These are phyloP conservation scores for Kluyveromyces aestuarii DNA, from an alignment of 805 yeast species.

Conservation along the genomic window DNA sequence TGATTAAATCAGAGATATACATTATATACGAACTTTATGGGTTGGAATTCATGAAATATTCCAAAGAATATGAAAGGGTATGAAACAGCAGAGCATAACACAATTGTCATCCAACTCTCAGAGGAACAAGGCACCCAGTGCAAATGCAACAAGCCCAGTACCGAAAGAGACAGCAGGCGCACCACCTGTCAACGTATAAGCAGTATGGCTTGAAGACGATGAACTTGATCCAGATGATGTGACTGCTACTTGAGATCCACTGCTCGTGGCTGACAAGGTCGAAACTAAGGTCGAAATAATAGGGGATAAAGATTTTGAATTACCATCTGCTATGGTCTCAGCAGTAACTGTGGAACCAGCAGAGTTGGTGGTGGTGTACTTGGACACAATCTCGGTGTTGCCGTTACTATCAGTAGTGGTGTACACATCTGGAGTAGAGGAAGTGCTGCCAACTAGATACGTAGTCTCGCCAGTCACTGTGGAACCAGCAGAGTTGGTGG, in stretches of 20 bases:
- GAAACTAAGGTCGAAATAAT: background rate
- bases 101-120: background rate
- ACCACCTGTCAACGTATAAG: background rate
- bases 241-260: background rate
- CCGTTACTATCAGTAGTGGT: background rate
- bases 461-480: background rate
- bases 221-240: background rate
- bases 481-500: background rate
- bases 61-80: background rate
- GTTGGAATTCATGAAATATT: background rate
- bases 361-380: background rate
- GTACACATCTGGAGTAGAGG: background rate
- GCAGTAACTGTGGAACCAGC: background rate
- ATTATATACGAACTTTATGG: background rate
- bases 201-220: background rate
- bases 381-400: constrained; percentile 1
- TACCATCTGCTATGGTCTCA: background rate
- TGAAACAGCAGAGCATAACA: background rate
- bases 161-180: background rate
- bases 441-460: background rate
- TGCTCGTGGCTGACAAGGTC: background rate
- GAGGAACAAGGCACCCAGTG: constrained; percentile 1
- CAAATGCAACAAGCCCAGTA: constrained; percentile 1
- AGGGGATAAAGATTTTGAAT: background rate
- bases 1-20: background rate